Evolutionary conservation across 1,284 basidiomycete genomes (phyloP), one percentile per base, ranked within the genome.

Genomic region (Violaceomyces palustris): DNA sequence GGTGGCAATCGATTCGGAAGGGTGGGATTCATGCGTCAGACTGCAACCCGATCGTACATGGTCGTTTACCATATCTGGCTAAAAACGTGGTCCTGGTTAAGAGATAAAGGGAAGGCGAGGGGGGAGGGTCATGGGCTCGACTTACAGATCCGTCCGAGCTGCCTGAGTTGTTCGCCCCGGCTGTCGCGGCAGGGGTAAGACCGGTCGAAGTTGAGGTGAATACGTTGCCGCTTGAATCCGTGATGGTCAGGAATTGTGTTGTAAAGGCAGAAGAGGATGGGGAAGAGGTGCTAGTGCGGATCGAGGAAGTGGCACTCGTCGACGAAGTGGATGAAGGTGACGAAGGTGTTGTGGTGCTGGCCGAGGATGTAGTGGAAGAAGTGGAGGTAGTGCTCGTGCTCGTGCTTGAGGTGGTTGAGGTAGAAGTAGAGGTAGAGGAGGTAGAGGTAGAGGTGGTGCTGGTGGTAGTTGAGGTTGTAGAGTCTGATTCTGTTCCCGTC

Each of bases 151-250:
- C 25, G 36, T 39, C 29, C 25, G 51, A 59, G 11, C 51, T 45
- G 6, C 44, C 26, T 3, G 35, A 32, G 4, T 42, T 45, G 30
- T 41, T 35, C 26, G 36, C 30, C 6, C 38, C 15, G 11, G 24
- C 33, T 18, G 14, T 28, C 0, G 51, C 39, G 19, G 44, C 38
- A n/a, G n/a, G n/a, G 9, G 45, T 26, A 6, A 48, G 44, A 27
- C 40, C 39, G 34, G 48, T 36, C 11, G 56, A 54, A 15, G 48
- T 45, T 37, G 28, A 47, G 2, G 56, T 59, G 45, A 50, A 24
- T 29, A 59, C 17, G 5, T 35, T 35, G 10, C 51, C 51, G 18
- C 41, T 30, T 42, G 42, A 33, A 25, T 33, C 29, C 8, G 56
- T 54, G n/a, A 24, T 39, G 12, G 45, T n/a, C n/a, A n/a, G n/a